A percentile compares a stretch with the other conserved stretches of the same genome.
phyloP scores from a whole-genome alignment of 1,139 yeast genomes.

The Eremothecium gossypii region DNA sequence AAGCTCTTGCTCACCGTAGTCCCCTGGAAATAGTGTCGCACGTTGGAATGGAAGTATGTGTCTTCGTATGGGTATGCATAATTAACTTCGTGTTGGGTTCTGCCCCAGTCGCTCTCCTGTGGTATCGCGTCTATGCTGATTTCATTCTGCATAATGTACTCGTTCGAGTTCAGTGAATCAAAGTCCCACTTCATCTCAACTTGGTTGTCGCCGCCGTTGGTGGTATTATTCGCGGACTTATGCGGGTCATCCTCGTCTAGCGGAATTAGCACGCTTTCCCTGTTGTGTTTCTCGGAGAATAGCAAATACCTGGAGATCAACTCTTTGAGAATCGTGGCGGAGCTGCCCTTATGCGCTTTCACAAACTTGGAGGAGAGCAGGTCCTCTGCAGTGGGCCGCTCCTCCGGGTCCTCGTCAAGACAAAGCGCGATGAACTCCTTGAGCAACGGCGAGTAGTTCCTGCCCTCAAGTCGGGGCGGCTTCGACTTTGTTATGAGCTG shows the following conservation, averaged over 20 bases:
- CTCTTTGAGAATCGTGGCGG: conserved; percentile 60
- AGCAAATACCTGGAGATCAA: conserved; percentile 67
- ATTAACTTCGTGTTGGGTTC: conserved; percentile 29
- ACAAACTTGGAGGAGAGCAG: conserved; percentile 66
- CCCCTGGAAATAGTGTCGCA: conserved; percentile 27
- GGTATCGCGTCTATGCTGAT: conserved; percentile 41
- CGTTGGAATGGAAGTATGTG: conserved; percentile 19
- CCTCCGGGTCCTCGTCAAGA: conserved; percentile 86
- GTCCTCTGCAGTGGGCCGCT: conserved; percentile 82
- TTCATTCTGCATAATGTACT: conserved; percentile 61
- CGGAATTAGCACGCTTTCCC: conserved; percentile 36
- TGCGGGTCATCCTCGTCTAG: conserved; percentile 27
- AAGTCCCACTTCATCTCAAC: conserved; percentile 84
- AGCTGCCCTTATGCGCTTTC: conserved; percentile 46
- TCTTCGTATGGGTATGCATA: conserved; percentile 34
- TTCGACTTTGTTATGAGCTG: conserved; percentile 85
- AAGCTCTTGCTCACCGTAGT: conserved; percentile 29
- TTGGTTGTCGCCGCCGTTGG: conserved; percentile 19
- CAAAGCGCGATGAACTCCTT: conserved; percentile 90
- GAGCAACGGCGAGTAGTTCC: conserved; percentile 62
- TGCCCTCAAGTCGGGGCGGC: conserved; percentile 91
- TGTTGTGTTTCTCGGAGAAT: conserved; percentile 61
- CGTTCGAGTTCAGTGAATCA: conserved; percentile 64
- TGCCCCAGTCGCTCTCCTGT: conserved; percentile 30
- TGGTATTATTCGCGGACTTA: conserved; percentile 14